Conservation (phyloP, 495 filamentous ascomycete genomes). For the Penicillium antarcticum region DNA sequence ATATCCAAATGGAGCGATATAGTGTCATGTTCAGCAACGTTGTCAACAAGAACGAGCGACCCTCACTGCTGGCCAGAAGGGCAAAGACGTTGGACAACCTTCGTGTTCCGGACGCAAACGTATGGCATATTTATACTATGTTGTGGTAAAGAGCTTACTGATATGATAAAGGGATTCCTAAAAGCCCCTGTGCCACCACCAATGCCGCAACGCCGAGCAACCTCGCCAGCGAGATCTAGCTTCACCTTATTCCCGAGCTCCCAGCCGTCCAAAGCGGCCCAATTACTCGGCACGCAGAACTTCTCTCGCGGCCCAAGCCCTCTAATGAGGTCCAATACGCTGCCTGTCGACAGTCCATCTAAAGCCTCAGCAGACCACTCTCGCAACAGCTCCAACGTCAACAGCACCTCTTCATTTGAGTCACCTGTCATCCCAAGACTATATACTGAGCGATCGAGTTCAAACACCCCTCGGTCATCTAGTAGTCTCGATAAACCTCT, state of each 20-base stretch:
- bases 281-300: slow-evolving; percentile 31
- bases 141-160: neutral
- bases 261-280: slow-evolving; percentile 37
- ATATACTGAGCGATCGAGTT: slow-evolving; percentile 7
- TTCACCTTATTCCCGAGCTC: slow-evolving; percentile 64
- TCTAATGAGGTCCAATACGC: slow-evolving; percentile 58
- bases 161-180: slow-evolving; percentile 14
- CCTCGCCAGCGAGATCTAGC: slow-evolving; percentile 56
- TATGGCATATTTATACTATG: slow-evolving; percentile 6
- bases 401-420: slow-evolving; percentile 11
- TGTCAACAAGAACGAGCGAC: slow-evolving; percentile 46
- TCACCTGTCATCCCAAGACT: slow-evolving; percentile 9
- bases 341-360: slow-evolving; percentile 39
- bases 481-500: slow-evolving; percentile 20
- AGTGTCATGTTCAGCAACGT: slow-evolving; percentile 91
- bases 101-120: slow-evolving; percentile 42
- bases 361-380: slow-evolving; percentile 2
- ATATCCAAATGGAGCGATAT: slow-evolving; percentile 79
- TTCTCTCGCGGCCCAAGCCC: slow-evolving; percentile 39
- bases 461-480: slow-evolving; percentile 16
- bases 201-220: slow-evolving; percentile 46
- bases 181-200: slow-evolving; percentile 14
- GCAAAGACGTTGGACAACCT: slow-evolving; percentile 67
- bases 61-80: slow-evolving; percentile 58
- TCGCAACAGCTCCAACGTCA: slow-evolving; percentile 7